Evolutionary conservation across 1,284 basidiomycete genomes (phyloP).

Genomic region (Volvariella volvacea): DNA sequence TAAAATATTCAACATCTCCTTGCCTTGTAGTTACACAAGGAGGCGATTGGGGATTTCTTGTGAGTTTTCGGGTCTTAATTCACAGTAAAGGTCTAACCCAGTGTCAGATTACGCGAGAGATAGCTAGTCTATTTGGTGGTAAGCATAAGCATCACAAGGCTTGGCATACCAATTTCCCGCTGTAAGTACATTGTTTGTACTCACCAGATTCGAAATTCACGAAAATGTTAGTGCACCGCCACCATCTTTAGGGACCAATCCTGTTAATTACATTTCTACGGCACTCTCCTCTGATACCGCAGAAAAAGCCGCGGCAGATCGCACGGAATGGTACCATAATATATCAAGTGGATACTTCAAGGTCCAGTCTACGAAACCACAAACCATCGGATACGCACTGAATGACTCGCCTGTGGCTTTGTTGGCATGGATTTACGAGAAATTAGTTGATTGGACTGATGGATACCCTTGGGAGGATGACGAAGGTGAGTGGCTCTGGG

Average conservation of each 20-base stretch:
- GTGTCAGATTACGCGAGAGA: conserved; percentile 30
- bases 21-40: conserved; percentile 39
- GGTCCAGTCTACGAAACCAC: conserved; percentile 40
- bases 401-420: conserved; percentile 53
- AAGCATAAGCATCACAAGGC: conserved; percentile 31
- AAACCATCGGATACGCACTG: conserved; percentile 51
- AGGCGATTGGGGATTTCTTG: conserved; percentile 44
- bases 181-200: conserved; percentile 20
- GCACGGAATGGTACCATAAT: conserved; percentile 20
- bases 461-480: conserved; percentile 44
- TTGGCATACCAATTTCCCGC: conserved; percentile 38
- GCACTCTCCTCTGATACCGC: too few relatives aligned
- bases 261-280: background rate
- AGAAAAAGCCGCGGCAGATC: conserved; percentile 32
- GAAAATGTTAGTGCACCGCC: too few relatives aligned
- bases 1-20: background rate
- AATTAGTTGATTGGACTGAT: conserved; percentile 46
- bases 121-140: conserved; percentile 36
- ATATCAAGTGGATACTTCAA: conserved; percentile 33
- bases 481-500: conserved; percentile 27
- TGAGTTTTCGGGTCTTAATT: conserved; percentile 15
- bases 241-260: too few relatives aligned
- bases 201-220: too few relatives aligned
- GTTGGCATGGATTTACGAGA: conserved; percentile 58
- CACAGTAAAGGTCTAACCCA: background rate